These are phyloP conservation scores for cucumber (Cucumis sativus) DNA, from an alignment of 306 rosid species.

Conservation along the genomic window Cucumber_9930_V3 NC_026655.2:7611501-7612000, in stretches of 20 bases:
- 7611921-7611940: no score
- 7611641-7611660: neutral
- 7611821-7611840: neutral
- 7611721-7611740: slow-evolving; percentile 64
- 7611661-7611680: slow-evolving; percentile 19
- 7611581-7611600: neutral
- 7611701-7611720: slow-evolving; percentile 82
- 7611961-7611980: neutral
- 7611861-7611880: neutral
- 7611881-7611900: neutral
- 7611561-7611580: neutral
- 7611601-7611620: neutral
- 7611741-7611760: neutral
- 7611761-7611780: neutral
- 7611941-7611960: no score
- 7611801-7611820: neutral
- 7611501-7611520: neutral
- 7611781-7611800: neutral
- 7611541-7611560: neutral
- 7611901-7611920: no score
- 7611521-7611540: neutral
- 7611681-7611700: slow-evolving; percentile 33
- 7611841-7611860: neutral
- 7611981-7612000: neutral
- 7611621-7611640: neutral